Conservation (phyloP, 768 basidiomycete species). For the Harrya chromipes region DNA sequence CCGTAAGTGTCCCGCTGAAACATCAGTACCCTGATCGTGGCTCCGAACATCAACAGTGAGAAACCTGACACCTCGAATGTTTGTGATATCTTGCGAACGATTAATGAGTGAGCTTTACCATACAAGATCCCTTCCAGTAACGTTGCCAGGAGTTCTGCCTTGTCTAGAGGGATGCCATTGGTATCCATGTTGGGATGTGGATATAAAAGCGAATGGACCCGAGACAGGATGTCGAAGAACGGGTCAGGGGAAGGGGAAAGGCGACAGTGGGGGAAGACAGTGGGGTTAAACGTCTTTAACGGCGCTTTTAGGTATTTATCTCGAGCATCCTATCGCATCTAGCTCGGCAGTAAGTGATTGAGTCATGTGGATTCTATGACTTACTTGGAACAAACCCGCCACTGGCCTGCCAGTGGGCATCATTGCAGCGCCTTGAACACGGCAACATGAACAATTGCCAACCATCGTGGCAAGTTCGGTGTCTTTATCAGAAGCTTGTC, state of each 20-base stretch:
- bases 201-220: not conserved
- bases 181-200: not conserved
- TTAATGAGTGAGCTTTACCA: slow-evolving; percentile 1
- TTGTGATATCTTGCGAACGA: not conserved
- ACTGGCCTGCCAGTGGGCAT: too few species aligned
- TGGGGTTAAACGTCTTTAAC: not conserved
- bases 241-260: not conserved
- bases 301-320: not conserved
- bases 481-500: too few species aligned
- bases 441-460: too few species aligned
- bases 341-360: too few species aligned
- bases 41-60: slow-evolving; percentile 33
- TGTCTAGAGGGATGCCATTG: not conserved
- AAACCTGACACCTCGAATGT: slow-evolving; percentile 19
- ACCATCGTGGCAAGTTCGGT: too few species aligned
- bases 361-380: too few species aligned
- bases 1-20: slow-evolving; percentile 1
- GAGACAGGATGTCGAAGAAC: not conserved
- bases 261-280: not conserved
- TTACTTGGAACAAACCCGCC: too few species aligned
- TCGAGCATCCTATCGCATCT: not conserved
- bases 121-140: slow-evolving; percentile 12
- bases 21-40: slow-evolving; percentile 24
- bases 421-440: too few species aligned
- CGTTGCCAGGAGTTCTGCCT: slow-evolving; percentile 5